Base-by-base conservation (phyloP, 306 rosid species). In the Dalbergia oliveri region DNA sequence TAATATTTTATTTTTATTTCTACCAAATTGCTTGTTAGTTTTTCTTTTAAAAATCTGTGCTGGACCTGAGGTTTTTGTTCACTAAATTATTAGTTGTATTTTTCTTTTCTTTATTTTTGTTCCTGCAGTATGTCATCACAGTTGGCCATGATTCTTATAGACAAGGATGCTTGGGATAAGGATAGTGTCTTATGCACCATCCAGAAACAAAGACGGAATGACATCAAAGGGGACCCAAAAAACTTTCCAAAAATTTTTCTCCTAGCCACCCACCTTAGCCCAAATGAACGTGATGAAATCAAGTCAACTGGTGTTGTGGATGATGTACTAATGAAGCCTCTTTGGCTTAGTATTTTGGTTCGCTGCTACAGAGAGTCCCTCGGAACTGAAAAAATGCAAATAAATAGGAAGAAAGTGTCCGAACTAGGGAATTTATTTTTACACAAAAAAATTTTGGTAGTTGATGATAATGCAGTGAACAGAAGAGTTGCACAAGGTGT, bases 401-500 rank as follows among this genome's bases (percentile, higher is more conserved):
- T 79, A 44, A 76, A 75, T 56, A 80, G 86, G 79, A 89, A 85
- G 73, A 83, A 86, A 74, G 76, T 86, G n/a, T 71, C 81, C 23
- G 79, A 81, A 84, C 92, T 93, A 9, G 96, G 86, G 69, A 86
- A 69, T 63, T 78, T 93, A 69, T 84, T 95, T 26, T 74, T 67
- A 77, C 90, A 77, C 26, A 95, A 87, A 88, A 67, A 21, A 53
- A 93, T 95, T 81, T 83, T 95, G 93, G 97, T 95, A 67, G 99
- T 95, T 58, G 99, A 95, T 79, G 99, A 95, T 79, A 93, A 95
- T 58, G 86, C 65, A 15, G 99, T 95, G 18, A 95, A 95, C 77
- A 73, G 99, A 84, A 88, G 87, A 91, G 99, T 95, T 61, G 99
- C 99, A 39, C 91, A 88, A 90, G 98, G 98, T 66, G 87, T 89